A percentile compares a stretch with the other conserved stretches of the same genome.
These are phyloP conservation scores for Yamadazyma atlantica DNA, from an alignment of 1,139 yeast species.

Conservation along the genomic window DNA sequence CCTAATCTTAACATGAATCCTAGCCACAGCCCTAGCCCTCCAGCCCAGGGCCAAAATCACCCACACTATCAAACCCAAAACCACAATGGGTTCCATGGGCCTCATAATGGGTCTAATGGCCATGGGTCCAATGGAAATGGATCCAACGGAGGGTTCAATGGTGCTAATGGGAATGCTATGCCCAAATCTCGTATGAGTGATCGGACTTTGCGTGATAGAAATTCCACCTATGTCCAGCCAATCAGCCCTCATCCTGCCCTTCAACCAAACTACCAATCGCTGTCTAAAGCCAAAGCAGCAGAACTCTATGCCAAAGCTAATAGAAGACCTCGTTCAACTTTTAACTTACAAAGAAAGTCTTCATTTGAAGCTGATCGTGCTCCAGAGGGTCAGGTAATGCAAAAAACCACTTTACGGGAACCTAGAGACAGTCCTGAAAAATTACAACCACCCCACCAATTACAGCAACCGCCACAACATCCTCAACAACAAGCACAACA, in stretches of 20 bases:
- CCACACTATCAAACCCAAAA: neutral
- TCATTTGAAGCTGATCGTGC: constrained; percentile 49
- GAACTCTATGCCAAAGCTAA: constrained; percentile 53
- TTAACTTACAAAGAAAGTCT: constrained; percentile 45
- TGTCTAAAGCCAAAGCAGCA: constrained; percentile 45
- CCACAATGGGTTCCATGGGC: neutral
- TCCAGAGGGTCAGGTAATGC: constrained; percentile 1
- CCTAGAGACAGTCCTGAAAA: neutral
- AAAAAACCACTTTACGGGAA: constrained; percentile 1
- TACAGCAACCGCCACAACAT: constrained; percentile 3
- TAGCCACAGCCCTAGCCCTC: too few species aligned
- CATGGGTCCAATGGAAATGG: neutral
- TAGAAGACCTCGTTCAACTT: constrained; percentile 38
- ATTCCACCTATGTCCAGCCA: constrained; percentile 40
- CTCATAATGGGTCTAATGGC: too few species aligned
- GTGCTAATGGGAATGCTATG: neutral
- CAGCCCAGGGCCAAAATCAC: too few species aligned
- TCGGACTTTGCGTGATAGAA: constrained; percentile 30
- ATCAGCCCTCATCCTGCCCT: constrained; percentile 45
- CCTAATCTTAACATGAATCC: neutral
- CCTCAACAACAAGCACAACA: constrained; percentile 8
- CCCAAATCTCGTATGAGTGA: constrained; percentile 25
- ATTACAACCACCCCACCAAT: constrained; percentile 8
- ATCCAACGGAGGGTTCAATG: too few species aligned
- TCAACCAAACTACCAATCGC: constrained; percentile 40